These are phyloP conservation scores for Elsinoe arachidis DNA, from an alignment of 2,329 filamentous ascomycete species.

Conservation along the genomic window DNA sequence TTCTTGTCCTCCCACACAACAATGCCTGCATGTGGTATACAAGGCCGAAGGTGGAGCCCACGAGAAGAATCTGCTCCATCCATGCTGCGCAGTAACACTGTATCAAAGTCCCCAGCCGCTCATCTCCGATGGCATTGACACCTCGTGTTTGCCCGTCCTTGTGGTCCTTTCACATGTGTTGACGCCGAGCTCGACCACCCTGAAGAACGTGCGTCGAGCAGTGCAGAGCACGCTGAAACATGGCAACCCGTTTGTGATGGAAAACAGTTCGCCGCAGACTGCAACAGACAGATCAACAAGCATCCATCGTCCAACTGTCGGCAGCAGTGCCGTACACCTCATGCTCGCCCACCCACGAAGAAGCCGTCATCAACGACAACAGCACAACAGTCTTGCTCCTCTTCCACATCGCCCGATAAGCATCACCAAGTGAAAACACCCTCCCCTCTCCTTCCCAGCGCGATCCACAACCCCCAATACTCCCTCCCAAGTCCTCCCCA, in stretches of 20 bases:
- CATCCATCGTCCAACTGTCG: neutral
- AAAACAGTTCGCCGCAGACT: neutral
- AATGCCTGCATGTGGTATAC: neutral
- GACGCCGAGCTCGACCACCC: slow-evolving; percentile 1
- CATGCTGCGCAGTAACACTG: neutral
- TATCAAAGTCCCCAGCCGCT: neutral
- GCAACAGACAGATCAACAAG: neutral
- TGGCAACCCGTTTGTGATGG: slow-evolving; percentile 2
- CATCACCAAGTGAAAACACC: too few relatives aligned
- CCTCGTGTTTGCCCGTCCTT: neutral
- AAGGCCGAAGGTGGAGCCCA: slow-evolving; percentile 1
- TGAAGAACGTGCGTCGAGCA: neutral
- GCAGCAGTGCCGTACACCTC: neutral
- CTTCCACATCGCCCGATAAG: too few relatives aligned
- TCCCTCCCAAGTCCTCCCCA: too few relatives aligned
- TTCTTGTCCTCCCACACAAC: neutral
- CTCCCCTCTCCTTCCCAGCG: too few relatives aligned
- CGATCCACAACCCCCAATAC: too few relatives aligned
- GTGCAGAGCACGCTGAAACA: slow-evolving; percentile 6
- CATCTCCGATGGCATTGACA: slow-evolving; percentile 2
- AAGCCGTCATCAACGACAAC: too few relatives aligned
- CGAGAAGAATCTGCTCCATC: neutral
- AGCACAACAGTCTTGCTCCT: too few relatives aligned
- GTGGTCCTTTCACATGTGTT: slow-evolving; percentile 1
- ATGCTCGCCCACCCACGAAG: too few relatives aligned